phyloP scores from a whole-genome alignment of 306 rosid species.

The Dryas octopetala region DNA sequence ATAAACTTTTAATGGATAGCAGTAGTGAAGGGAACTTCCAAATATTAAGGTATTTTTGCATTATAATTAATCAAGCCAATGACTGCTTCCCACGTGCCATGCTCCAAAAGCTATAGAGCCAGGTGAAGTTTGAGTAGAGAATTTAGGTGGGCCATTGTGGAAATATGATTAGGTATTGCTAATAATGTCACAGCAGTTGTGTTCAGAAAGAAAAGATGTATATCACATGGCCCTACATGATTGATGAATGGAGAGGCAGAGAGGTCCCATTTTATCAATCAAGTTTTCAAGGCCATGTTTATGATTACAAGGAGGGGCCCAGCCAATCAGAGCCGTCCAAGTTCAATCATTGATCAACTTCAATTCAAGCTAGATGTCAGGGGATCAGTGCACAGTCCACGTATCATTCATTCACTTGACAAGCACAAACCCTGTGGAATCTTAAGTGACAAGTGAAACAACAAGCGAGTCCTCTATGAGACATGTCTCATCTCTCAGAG shows the following conservation, averaged over 20 bases:
- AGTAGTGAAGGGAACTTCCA: neutral
- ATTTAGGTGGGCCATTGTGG: neutral
- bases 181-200: slow-evolving; percentile 20
- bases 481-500: too few species aligned
- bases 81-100: neutral
- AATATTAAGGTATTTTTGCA: neutral
- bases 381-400: neutral
- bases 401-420: neutral
- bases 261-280: slow-evolving; percentile 23
- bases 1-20: neutral
- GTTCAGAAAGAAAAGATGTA: slow-evolving; percentile 8
- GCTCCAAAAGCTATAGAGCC: neutral
- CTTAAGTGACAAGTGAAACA: slow-evolving; percentile 20
- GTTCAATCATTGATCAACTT: slow-evolving; percentile 5
- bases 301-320: slow-evolving; percentile 3
- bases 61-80: neutral
- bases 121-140: neutral
- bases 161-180: slow-evolving; percentile 12
- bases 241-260: slow-evolving; percentile 7
- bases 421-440: slow-evolving; percentile 3
- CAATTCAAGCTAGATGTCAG: neutral
- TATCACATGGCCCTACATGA: slow-evolving; percentile 16
- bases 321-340: slow-evolving; percentile 23
- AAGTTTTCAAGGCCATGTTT: neutral
- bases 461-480: neutral